phyloP scores from a whole-genome alignment of 441 rosid genomes.

The Kokia cookei region DNA sequence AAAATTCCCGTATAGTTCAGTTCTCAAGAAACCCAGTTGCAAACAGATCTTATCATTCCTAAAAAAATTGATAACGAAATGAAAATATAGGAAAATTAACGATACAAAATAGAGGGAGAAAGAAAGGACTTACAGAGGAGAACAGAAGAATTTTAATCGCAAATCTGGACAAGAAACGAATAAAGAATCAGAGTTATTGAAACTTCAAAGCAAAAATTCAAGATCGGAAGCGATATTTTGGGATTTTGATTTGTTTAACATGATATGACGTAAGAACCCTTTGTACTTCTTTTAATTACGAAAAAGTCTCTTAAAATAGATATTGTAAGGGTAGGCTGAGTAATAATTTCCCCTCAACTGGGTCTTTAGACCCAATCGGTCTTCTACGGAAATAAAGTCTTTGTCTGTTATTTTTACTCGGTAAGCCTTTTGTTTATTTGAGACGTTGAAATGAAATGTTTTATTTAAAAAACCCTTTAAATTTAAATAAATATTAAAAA shows the following conservation, averaged over 20 bases:
- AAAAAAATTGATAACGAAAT: neutral
- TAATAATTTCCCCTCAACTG: too few relatives aligned
- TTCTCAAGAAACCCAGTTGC: neutral
- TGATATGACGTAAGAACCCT: neutral
- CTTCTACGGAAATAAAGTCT: too few relatives aligned
- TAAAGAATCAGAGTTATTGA: neutral
- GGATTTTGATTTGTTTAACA: neutral
- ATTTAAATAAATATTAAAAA: too few relatives aligned
- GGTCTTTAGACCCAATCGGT: too few relatives aligned
- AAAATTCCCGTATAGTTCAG: neutral
- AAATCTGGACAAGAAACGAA: neutral
- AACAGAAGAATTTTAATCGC: neutral
- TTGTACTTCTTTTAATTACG: neutral
- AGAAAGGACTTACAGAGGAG: neutral
- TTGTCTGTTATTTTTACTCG: too few relatives aligned
- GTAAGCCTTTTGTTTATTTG: too few relatives aligned
- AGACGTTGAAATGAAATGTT: too few relatives aligned
- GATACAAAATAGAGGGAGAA: neutral
- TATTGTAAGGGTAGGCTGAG: too few relatives aligned
- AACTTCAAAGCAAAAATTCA: slow-evolving; percentile 4
- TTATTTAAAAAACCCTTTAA: too few relatives aligned
- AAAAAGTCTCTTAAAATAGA: too few relatives aligned
- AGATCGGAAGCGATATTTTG: neutral
- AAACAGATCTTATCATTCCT: neutral
- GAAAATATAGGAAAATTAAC: neutral